phyloP scores from a whole-genome alignment of 2,329 filamentous ascomycete genomes.

The Talaromyces sp. region DNA sequence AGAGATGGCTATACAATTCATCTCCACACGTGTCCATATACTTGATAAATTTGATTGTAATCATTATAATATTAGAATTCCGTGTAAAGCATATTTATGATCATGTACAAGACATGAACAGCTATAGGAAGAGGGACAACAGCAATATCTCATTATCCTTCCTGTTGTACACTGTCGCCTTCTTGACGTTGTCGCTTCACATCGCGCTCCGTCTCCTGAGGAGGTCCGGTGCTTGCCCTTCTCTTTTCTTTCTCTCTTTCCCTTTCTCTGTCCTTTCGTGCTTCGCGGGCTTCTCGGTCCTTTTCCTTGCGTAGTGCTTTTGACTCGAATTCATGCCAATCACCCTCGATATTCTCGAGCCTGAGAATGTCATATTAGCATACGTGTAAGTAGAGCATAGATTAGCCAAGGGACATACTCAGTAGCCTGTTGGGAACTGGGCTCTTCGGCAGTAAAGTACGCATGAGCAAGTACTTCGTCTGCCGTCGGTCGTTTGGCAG shows the following conservation, averaged over 20 bases:
- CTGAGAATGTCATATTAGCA: conserved; percentile 40
- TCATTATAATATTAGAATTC: not conserved
- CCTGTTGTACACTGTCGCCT: conserved; percentile 18
- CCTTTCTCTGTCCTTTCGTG: conserved; percentile 45
- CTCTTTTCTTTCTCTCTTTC: conserved; percentile 52
- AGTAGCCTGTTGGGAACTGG: conserved; percentile 68
- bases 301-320: conserved; percentile 91
- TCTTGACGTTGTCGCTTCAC: conserved; percentile 37
- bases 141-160: not conserved
- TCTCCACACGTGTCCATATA: no score
- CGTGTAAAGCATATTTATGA: not conserved
- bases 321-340: conserved; percentile 98
- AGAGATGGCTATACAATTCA: not conserved
- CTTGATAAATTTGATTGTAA: not conserved
- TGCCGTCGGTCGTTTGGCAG: conserved; percentile 74
- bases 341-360: conserved; percentile 75
- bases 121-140: not conserved
- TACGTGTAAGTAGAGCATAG: not conserved
- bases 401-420: conserved; percentile 59
- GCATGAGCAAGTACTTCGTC: conserved; percentile 78
- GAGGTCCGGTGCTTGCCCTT: conserved; percentile 37
- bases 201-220: conserved; percentile 37
- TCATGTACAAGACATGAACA: not conserved
- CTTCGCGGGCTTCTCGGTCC: conserved; percentile 52
- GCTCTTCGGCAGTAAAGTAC: conserved; percentile 84